Evolutionary conservation across 208 protist genomes (phyloP), one percentile per base, ranked within the genome.

Genomic region (Crithidia acanthocephali): DNA sequence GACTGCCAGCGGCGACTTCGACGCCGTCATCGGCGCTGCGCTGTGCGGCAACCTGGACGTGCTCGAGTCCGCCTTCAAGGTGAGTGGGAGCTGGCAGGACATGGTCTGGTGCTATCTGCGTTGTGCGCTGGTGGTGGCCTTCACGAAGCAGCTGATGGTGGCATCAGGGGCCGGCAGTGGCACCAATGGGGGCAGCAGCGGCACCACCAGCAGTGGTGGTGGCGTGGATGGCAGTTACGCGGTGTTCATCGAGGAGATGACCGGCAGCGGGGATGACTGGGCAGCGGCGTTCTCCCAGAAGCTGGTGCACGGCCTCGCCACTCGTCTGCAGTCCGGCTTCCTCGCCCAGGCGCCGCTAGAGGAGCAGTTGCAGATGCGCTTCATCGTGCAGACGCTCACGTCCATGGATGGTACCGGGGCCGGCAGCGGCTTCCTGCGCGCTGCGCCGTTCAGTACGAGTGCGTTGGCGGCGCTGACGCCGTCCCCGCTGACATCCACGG

Each of bases 291-390:
- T 84, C 25, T 68, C 79, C 0, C 51, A 42, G 56, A 61, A 74
- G 68, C 68, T 93, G 65, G 72, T 86, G 27, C 37, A 68, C 23
- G 76, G 81, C 44, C 62, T 93, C 27, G 69, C 79, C 15, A 25
- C 60, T 0, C 81, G 81, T 6, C 78, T 95, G 56, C 61, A 83
- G 74, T 52, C 58, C 18, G 63, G 48, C 30, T 89, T 80, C 51
- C 62, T 93, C 16, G n/a, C 72, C 32, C 62, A 53, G 28, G 87
- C 61, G 13, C 37, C 74, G 8, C 55, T 90, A 8, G 84, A 83
- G 40, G 89, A 91, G 52, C 81, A 90, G 68, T 59, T 95, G 62
- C 86, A 93, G 72, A 87, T 95, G 80, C 90, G 90, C 63, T 70
- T 92, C 11, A 81, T 95, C 45, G 60, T 95, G 53, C 90, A 91